A percentile compares a stretch with the other conserved stretches of the same genome.
Conservation (phyloP, 2,329 filamentous ascomycete species). For the Talaromyces sp. region DNA sequence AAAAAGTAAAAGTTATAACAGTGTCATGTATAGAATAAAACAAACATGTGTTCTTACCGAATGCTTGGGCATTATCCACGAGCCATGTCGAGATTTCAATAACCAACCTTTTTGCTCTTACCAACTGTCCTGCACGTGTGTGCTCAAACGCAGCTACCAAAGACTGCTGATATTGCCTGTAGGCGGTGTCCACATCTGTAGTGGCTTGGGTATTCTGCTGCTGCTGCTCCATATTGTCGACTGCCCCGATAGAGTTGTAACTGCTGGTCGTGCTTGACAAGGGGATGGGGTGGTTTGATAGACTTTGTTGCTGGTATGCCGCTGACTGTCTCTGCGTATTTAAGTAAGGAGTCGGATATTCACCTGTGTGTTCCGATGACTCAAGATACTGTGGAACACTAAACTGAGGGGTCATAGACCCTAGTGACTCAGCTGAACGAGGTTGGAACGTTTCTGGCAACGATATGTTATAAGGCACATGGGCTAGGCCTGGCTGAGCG, state of each 20-base stretch:
- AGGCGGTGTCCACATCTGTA: constrained; percentile 60
- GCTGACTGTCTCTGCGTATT: constrained; percentile 56
- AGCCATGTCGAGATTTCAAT: constrained; percentile 63
- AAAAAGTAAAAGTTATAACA: background rate
- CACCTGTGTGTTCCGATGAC: constrained; percentile 58
- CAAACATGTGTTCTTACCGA: constrained; percentile 52
- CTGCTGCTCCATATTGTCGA: constrained; percentile 28
- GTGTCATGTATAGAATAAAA: background rate
- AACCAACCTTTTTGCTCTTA: constrained; percentile 54
- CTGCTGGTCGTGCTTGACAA: constrained; percentile 51
- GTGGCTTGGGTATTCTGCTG: constrained; percentile 34
- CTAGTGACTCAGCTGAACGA: constrained; percentile 70
- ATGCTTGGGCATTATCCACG: constrained; percentile 57
- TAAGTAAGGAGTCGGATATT: constrained; percentile 58
- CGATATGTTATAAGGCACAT: constrained; percentile 66
- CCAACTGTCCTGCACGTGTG: constrained; percentile 57
- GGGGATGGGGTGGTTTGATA: constrained; percentile 48
- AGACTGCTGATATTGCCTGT: constrained; percentile 54
- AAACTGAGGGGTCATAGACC: constrained; percentile 66
- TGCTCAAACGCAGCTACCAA: constrained; percentile 64
- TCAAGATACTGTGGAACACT: constrained; percentile 70
- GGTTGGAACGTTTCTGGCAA: constrained; percentile 73
- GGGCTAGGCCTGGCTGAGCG: constrained; percentile 55
- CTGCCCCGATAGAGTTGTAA: constrained; percentile 31
- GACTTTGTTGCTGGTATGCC: constrained; percentile 57